phyloP scores from a whole-genome alignment of 2,329 filamentous ascomycete genomes.

The Aaosphaeria pasadenensis region DNA sequence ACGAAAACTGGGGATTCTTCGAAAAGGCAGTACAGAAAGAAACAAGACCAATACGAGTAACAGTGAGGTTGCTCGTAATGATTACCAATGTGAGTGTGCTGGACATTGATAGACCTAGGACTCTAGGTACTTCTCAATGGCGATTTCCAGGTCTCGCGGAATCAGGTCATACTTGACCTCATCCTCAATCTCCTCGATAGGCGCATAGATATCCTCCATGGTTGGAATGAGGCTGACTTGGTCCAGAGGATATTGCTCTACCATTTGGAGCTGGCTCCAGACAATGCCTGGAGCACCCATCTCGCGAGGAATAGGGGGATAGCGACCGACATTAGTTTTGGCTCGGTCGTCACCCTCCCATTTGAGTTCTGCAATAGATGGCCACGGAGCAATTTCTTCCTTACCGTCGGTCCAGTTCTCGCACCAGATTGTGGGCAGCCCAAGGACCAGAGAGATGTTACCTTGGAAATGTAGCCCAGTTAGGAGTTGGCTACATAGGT shows the following conservation, averaged over 20 bases:
- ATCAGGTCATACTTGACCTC: constrained; percentile 22
- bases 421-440: constrained; percentile 41
- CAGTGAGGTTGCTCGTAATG: no score
- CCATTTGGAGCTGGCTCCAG: constrained; percentile 40
- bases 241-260: constrained; percentile 40
- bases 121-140: constrained; percentile 17
- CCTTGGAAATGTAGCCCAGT: constrained; percentile 1
- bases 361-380: constrained; percentile 40
- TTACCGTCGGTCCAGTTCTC: constrained; percentile 28
- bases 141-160: constrained; percentile 21
- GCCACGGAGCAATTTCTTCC: constrained; percentile 41
- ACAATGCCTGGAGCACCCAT: constrained; percentile 37
- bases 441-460: constrained; percentile 32
- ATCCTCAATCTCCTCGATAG: constrained; percentile 34
- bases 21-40: no score
- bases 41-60: no score
- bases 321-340: constrained; percentile 42
- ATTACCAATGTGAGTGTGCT: background rate
- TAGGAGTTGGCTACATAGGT: background rate
- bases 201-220: constrained; percentile 36
- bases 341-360: constrained; percentile 49
- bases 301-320: constrained; percentile 43
- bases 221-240: constrained; percentile 33
- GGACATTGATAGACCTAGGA: background rate
- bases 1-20: no score